phyloP scores from a whole-genome alignment of 129 eudicot species.

The Chrysanthemum seticuspe region DNA sequence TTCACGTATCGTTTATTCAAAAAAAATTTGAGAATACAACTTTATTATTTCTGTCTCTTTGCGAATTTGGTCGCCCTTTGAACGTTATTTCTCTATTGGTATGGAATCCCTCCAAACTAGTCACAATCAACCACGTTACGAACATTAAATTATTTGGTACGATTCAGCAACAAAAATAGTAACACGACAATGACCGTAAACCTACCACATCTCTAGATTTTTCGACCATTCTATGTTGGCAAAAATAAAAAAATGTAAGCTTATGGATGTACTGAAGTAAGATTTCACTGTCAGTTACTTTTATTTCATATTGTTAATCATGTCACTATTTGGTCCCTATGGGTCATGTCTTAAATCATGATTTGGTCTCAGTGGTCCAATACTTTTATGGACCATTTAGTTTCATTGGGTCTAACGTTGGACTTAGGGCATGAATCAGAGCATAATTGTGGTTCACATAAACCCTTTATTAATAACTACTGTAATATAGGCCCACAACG shows the following conservation, averaged over 20 bases:
- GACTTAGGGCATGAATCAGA: constrained; percentile 12
- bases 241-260: neutral
- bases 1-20: too few species aligned
- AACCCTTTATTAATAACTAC: neutral
- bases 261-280: constrained; percentile 12
- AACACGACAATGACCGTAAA: constrained; percentile 18
- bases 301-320: neutral
- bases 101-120: neutral
- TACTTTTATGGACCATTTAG: constrained; percentile 20
- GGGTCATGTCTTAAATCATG: too few species aligned
- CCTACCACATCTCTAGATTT: neutral
- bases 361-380: neutral
- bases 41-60: too few species aligned
- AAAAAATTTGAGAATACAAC: too few species aligned
- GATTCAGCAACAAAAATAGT: neutral
- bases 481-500: constrained; percentile 6
- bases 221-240: neutral
- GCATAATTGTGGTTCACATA: constrained; percentile 7
- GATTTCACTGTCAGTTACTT: constrained; percentile 14
- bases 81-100: neutral
- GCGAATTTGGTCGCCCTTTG: too few species aligned
- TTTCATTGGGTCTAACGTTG: constrained; percentile 16
- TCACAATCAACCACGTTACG: constrained; percentile 17
- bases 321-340: too few species aligned
- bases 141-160: constrained; percentile 5